phyloP scores from a whole-genome alignment of 2,329 filamentous ascomycete species.

The Epichloe bromicola region DNA sequence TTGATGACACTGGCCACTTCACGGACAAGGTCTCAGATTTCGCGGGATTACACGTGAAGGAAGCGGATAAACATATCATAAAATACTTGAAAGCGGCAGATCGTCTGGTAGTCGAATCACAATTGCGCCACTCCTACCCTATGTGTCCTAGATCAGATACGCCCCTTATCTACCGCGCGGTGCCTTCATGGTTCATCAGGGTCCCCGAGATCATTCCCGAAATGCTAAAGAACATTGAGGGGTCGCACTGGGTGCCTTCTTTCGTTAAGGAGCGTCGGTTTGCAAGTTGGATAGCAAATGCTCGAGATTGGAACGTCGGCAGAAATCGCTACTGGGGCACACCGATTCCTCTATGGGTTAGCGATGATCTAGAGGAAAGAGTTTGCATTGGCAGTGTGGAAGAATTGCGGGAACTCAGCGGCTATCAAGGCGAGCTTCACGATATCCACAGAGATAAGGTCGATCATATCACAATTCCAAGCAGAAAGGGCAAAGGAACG shows the following conservation, averaged over 20 bases:
- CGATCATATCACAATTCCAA: constrained; percentile 88
- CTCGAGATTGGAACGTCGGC: constrained; percentile 90
- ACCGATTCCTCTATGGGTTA: constrained; percentile 83
- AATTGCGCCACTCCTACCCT: constrained; percentile 82
- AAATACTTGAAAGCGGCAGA: constrained; percentile 70
- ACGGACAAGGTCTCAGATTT: constrained; percentile 69
- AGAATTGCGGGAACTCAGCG: constrained; percentile 74
- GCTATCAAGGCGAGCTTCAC: constrained; percentile 68
- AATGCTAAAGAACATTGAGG: constrained; percentile 83
- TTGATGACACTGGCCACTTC: constrained; percentile 75
- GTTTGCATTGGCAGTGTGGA: constrained; percentile 76
- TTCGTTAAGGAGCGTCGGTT: constrained; percentile 89
- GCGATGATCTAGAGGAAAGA: constrained; percentile 74
- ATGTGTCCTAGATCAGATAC: constrained; percentile 95
- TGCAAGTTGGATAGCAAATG: constrained; percentile 79
- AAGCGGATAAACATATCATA: constrained; percentile 85
- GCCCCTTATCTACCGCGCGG: constrained; percentile 81
- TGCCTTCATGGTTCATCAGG: constrained; percentile 91
- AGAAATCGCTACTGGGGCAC: constrained; percentile 94
- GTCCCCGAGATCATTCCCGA: constrained; percentile 71
- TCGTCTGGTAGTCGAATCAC: constrained; percentile 70
- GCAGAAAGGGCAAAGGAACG: constrained; percentile 73
- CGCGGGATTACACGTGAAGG: constrained; percentile 77
- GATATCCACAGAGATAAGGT: constrained; percentile 90
- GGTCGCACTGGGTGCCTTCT: constrained; percentile 81